Base-by-base conservation (phyloP, 441 rosid genomes). In the Geranium incanum region DNA sequence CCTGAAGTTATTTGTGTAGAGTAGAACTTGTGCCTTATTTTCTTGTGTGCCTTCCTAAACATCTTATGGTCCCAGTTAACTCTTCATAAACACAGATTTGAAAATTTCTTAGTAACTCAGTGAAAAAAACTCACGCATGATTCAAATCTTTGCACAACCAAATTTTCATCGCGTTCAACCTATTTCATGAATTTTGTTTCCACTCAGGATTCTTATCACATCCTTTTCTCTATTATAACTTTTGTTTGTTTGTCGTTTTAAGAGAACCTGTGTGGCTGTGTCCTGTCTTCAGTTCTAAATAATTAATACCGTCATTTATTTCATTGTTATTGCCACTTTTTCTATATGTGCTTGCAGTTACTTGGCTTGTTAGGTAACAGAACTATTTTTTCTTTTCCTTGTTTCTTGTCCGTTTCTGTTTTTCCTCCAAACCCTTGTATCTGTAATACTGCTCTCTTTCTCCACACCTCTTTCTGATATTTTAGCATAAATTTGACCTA, bases 341-440 rank as follows among this genome's bases (percentile, higher is more conserved):
- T 57, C 6, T 5, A 2, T 59, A 9, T 7, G 12, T 18, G 8
- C 23, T 59, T 18, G 11, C 4, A 19, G 2, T 19, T 59, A 59
- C 33, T 59, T 59, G 19, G 65, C 65, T 19, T 23, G 16, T 19
- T 59, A 15, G 19, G 23, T 16, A 59, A 7, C 65, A 59, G 65
- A 59, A 6, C 33, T 23, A 59, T 59, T 59, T 59, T 18, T 18
- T 55, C 65, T 59, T 59, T 59, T 59, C 36, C 65, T 59, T 59
- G 36, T 59, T 59, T 59, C 33, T 59, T 59, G 1, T 59, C 16
- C 18, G 36, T 59, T 59, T 59, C 33, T 59, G 19, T 1, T 59
- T 55, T 57, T 6, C 63, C 63, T 57, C 63, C 63, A 57, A 57
- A 8, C 18, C 6, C 66, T 62, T 28, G n/a, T 23, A 62, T 12